These are phyloP conservation scores for Salisapilia sapeloensis DNA, from an alignment of 352 stramenopile genomes.

Conservation along the genomic window DNA sequence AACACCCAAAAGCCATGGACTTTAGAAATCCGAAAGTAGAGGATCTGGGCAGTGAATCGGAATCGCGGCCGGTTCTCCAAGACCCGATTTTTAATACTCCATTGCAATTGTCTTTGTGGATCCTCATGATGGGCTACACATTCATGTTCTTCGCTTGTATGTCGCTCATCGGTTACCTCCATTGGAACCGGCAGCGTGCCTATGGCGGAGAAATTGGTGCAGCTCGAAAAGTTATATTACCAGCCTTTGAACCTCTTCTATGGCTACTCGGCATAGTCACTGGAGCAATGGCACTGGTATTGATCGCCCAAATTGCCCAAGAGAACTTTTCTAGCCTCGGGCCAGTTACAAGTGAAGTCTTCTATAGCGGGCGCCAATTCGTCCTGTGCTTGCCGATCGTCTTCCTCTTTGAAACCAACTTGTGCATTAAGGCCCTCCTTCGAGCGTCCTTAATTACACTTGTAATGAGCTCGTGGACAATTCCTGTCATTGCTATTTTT, in stretches of 20 bases:
- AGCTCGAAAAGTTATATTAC: slow-evolving; percentile 27
- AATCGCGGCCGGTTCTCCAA: no score
- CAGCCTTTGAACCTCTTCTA: slow-evolving; percentile 34
- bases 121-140: slow-evolving; percentile 20
- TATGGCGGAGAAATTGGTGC: slow-evolving; percentile 23
- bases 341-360: slow-evolving; percentile 21
- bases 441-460: slow-evolving; percentile 22
- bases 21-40: no score
- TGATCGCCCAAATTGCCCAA: not conserved
- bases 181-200: slow-evolving; percentile 25
- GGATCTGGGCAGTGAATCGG: no score
- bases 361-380: slow-evolving; percentile 43
- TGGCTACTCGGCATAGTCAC: slow-evolving; percentile 19
- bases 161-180: slow-evolving; percentile 31
- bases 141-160: slow-evolving; percentile 20
- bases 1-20: no score
- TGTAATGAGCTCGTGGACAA: slow-evolving; percentile 22
- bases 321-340: not conserved
- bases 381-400: slow-evolving; percentile 37
- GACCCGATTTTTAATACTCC: no score
- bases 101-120: no score
- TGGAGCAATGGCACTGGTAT: no score
- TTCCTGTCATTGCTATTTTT: slow-evolving; percentile 18
- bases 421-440: slow-evolving; percentile 22
- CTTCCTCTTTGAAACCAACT: slow-evolving; percentile 49